Evolutionary conservation across 108 stramenopile genomes (phyloP).

Genomic region (Tribonema minus): DNA sequence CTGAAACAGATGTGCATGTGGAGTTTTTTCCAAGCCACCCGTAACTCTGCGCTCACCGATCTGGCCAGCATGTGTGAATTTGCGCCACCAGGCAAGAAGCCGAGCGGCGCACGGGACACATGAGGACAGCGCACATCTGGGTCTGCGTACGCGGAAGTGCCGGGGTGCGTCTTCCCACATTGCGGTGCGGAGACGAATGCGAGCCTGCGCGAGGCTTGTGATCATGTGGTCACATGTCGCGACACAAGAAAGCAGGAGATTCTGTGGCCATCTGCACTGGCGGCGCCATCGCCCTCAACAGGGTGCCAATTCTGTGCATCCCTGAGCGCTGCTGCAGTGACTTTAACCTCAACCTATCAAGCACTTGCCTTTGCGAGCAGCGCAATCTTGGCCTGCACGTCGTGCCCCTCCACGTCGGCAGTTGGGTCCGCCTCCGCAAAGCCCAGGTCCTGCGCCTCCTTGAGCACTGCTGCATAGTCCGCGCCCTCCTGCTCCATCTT

Average conservation of each 20-base stretch:
- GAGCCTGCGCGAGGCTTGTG: not conserved
- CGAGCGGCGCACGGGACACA: not conserved
- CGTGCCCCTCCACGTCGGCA: slow-evolving; percentile 82
- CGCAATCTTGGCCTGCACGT: slow-evolving; percentile 82
- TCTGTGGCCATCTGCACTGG: not conserved
- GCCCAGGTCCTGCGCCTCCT: slow-evolving; percentile 76
- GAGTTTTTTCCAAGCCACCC: not conserved
- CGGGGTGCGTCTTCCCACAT: not conserved
- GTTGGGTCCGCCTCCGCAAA: slow-evolving; percentile 92
- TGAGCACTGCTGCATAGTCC: slow-evolving; percentile 80
- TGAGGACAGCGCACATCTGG: not conserved
- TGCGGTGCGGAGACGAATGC: not conserved
- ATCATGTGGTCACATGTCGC: too few species aligned
- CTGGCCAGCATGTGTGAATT: not conserved
- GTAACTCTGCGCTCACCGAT: not conserved
- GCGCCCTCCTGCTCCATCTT: slow-evolving; percentile 83
- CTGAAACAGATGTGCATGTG: not conserved
- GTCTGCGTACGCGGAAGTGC: not conserved
- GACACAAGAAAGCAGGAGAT: too few species aligned
- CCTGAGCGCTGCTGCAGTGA: slow-evolving; percentile 75
- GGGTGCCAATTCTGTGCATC: not conserved
- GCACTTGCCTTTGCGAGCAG: slow-evolving; percentile 81
- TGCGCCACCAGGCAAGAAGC: not conserved
- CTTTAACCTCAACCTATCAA: slow-evolving; percentile 69
- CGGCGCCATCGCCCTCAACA: not conserved